A percentile compares a stretch with the other conserved stretches of the same genome.
phyloP scores from a whole-genome alignment of 129 eudicot genomes.

The Artemisia annua region DNA sequence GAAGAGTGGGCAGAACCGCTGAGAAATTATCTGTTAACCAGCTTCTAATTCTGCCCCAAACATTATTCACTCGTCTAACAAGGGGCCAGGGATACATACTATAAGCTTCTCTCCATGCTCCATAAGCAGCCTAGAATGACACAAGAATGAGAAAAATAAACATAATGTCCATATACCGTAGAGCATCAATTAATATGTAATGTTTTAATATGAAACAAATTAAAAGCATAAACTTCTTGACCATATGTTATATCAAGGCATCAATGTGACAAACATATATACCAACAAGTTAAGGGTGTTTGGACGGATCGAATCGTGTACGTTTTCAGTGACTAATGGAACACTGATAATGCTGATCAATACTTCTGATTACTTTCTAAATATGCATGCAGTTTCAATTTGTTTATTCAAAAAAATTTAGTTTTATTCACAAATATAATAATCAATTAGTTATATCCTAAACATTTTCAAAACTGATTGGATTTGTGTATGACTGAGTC shows the following conservation, averaged over 20 bases:
- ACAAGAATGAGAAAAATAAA: neutral
- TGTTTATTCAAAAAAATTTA: too few relatives aligned
- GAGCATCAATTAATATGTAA: neutral
- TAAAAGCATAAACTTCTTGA: neutral
- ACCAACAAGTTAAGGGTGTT: too few relatives aligned
- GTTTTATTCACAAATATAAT: too few relatives aligned
- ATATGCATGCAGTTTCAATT: too few relatives aligned
- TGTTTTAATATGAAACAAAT: neutral
- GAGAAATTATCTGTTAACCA: constrained; percentile 72
- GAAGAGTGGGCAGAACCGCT: constrained; percentile 57
- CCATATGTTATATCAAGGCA: neutral
- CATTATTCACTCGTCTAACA: constrained; percentile 55
- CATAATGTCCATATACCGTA: constrained; percentile 8
- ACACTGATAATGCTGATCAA: too few relatives aligned
- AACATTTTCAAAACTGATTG: too few relatives aligned
- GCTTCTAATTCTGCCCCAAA: constrained; percentile 55
- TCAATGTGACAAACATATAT: too few relatives aligned
- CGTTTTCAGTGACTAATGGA: too few relatives aligned
- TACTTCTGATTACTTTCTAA: too few relatives aligned
- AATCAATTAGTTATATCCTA: too few relatives aligned
- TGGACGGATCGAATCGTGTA: too few relatives aligned
- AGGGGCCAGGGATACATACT: constrained; percentile 78
- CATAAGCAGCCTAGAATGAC: constrained; percentile 58
- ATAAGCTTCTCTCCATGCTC: constrained; percentile 70
- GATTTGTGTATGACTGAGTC: too few relatives aligned